phyloP scores from a whole-genome alignment of 108 stramenopile genomes.

The Cyclotella atomus region DNA sequence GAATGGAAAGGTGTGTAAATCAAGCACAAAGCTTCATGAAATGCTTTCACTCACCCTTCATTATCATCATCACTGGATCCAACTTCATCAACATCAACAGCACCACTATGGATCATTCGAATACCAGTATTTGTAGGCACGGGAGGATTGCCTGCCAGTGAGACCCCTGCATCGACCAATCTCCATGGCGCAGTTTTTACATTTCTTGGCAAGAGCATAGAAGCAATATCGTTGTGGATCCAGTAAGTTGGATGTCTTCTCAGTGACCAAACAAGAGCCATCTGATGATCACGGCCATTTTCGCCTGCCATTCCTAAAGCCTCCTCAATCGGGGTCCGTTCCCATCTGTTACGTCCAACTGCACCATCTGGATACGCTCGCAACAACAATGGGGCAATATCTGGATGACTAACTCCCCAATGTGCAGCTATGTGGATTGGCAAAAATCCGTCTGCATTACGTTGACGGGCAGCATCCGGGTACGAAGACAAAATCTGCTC shows the following conservation, averaged over 20 bases:
- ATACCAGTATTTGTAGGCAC: background rate
- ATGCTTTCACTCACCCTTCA: conserved; percentile 39
- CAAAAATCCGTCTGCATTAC: conserved; percentile 84
- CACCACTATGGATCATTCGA: conserved; percentile 17
- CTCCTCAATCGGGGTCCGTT: conserved; percentile 87
- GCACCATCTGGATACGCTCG: conserved; percentile 86
- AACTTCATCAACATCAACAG: conserved; percentile 54
- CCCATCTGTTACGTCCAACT: conserved; percentile 88
- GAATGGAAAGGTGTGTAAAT: background rate
- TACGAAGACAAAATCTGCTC: conserved; percentile 75
- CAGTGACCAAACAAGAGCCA: conserved; percentile 75
- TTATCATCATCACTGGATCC: conserved; percentile 51
- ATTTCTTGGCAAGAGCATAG: conserved; percentile 50
- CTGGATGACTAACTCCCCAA: conserved; percentile 86
- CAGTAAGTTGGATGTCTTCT: conserved; percentile 87
- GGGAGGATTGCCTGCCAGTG: background rate
- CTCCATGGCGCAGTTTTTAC: conserved; percentile 57
- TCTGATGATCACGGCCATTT: conserved; percentile 87
- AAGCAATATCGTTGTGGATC: conserved; percentile 62
- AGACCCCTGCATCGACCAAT: conserved; percentile 34
- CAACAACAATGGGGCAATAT: conserved; percentile 69
- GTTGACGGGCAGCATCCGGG: conserved; percentile 82
- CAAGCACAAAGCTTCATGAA: background rate
- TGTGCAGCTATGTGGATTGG: conserved; percentile 84
- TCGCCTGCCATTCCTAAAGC: conserved; percentile 90